These are phyloP conservation scores for Ustilago cynodontis DNA, from an alignment of 1,284 basidiomycete genomes.

Conservation along the genomic window DNA sequence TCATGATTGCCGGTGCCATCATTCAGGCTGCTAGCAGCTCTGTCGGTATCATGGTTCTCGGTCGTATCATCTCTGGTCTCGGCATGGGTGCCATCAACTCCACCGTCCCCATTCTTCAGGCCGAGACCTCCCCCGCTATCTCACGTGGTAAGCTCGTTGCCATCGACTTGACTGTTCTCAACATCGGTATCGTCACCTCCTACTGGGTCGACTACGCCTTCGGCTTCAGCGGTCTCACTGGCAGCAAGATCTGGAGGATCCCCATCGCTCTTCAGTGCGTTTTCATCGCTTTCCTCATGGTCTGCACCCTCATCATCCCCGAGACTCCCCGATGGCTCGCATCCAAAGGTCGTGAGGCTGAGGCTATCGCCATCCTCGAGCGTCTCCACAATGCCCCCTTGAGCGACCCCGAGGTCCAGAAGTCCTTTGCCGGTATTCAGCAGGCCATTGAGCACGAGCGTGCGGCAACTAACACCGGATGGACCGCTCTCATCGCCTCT, in stretches of 20 bases:
- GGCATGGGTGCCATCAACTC: conserved; percentile 79
- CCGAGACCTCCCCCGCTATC: conserved; percentile 77
- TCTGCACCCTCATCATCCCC: conserved; percentile 76
- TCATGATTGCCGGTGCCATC: conserved; percentile 78
- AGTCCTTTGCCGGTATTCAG: conserved; percentile 71
- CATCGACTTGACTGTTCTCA: conserved; percentile 78
- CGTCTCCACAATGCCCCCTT: conserved; percentile 76
- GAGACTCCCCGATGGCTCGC: conserved; percentile 81
- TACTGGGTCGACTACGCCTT: conserved; percentile 70
- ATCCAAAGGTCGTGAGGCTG: conserved; percentile 74
- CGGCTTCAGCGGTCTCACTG: conserved; percentile 72
- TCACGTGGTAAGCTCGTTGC: conserved; percentile 78
- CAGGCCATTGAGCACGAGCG: conserved; percentile 64
- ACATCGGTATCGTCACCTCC: conserved; percentile 77
- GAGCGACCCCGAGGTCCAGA: conserved; percentile 73
- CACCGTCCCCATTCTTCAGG: conserved; percentile 76
- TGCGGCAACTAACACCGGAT: conserved; percentile 40
- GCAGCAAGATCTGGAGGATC: conserved; percentile 76
- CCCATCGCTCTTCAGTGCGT: conserved; percentile 79
- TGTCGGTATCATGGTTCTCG: conserved; percentile 76
- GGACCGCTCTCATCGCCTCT: conserved; percentile 75
- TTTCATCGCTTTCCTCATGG: conserved; percentile 76
- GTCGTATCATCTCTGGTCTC: conserved; percentile 77
- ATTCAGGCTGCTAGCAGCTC: conserved; percentile 75
- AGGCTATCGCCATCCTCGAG: conserved; percentile 77